Conservation (phyloP, 345 rosid genomes). For the Bruguiera gymnorhiza region DNA sequence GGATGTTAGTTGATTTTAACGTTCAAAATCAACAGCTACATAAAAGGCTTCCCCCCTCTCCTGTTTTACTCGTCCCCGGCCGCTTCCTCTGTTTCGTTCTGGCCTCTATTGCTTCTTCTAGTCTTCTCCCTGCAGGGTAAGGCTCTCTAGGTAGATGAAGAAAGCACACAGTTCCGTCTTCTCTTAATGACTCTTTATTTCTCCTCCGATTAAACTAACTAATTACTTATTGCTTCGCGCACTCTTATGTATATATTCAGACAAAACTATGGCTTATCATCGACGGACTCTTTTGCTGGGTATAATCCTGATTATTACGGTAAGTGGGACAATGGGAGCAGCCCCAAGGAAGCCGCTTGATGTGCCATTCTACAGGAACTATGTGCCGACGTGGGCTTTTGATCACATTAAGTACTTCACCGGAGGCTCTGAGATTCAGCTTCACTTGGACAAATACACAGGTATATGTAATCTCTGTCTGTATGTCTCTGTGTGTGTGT, state of each 20-base stretch:
- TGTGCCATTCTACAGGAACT: conserved; percentile 76
- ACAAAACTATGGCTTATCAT: not conserved
- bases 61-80: not conserved
- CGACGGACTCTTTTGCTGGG: conserved; percentile 29
- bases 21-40: not conserved
- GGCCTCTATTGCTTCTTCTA: too few species aligned
- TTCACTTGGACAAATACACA: conserved; percentile 69
- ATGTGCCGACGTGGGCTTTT: conserved; percentile 81
- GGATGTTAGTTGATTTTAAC: too few species aligned
- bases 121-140: not conserved
- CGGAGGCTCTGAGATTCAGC: conserved; percentile 71
- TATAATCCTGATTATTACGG: conserved; percentile 31
- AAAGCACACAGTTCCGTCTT: not conserved
- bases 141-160: not conserved
- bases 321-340: conserved; percentile 46
- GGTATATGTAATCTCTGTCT: conserved; percentile 26
- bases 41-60: not conserved
- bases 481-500: too few species aligned
- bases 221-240: not conserved
- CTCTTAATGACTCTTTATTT: not conserved
- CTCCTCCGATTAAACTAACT: not conserved
- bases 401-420: conserved; percentile 84
- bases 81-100: not conserved
- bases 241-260: not conserved
- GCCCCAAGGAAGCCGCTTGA: conserved; percentile 53